Percentiles rank a stretch among this genome's conserved stretches.
phyloP scores from a whole-genome alignment of 352 stramenopile genomes.

The Phytophthora pluvialis region DNA sequence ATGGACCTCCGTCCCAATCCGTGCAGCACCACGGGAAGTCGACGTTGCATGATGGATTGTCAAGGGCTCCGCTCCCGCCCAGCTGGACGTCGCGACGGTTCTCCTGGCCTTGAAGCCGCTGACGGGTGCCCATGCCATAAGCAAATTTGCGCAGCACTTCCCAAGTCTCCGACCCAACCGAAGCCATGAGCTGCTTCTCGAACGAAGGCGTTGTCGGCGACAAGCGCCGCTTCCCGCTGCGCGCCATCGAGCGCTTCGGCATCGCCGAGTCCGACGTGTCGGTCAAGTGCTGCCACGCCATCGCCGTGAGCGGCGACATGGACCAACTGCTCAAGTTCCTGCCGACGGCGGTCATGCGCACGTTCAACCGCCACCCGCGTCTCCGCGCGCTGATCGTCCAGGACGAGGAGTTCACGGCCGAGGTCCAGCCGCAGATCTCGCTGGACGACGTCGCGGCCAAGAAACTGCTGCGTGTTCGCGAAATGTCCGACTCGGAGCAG shows the following conservation, averaged over 20 bases:
- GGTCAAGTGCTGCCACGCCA: constrained; percentile 44
- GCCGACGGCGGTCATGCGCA: constrained; percentile 55
- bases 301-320: constrained; percentile 44
- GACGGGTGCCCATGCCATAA: constrained; percentile 1
- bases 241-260: constrained; percentile 46
- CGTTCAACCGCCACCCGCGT: constrained; percentile 67
- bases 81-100: constrained; percentile 12
- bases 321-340: constrained; percentile 48
- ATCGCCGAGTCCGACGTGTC: constrained; percentile 38
- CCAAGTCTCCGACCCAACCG: constrained; percentile 1
- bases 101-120: not conserved
- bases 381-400: constrained; percentile 50
- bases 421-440: constrained; percentile 47
- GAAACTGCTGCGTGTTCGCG: constrained; percentile 37
- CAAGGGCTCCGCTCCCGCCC: constrained; percentile 13
- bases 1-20: constrained; percentile 31
- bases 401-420: constrained; percentile 43
- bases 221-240: constrained; percentile 40
- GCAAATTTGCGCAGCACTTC: constrained; percentile 17
- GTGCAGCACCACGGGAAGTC: constrained; percentile 15
- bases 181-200: constrained; percentile 32
- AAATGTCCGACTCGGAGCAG: constrained; percentile 31
- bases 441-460: constrained; percentile 41
- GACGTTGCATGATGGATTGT: not conserved
- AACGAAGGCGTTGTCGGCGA: constrained; percentile 8